phyloP scores from a whole-genome alignment of 83 land plant genomes.

The Isoetes engelmannii region DNA sequence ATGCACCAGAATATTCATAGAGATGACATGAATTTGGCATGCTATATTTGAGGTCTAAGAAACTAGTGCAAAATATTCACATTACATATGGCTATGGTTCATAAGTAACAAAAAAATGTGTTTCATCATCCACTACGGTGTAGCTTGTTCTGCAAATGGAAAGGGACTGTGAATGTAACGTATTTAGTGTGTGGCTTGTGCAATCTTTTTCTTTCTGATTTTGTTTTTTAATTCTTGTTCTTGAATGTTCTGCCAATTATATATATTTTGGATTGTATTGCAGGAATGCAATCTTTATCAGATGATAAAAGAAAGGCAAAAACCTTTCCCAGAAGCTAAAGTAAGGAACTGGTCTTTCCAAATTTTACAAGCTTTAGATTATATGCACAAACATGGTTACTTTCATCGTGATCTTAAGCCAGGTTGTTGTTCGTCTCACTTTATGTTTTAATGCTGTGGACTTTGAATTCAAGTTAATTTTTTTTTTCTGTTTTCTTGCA shows the following conservation, averaged over 20 bases:
- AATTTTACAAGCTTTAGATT: slow-evolving; percentile 59
- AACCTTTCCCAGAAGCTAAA: slow-evolving; percentile 51
- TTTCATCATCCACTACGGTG: no score
- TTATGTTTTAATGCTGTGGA: neutral
- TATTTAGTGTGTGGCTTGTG: no score
- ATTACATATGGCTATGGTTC: no score
- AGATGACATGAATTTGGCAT: no score
- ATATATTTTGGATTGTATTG: slow-evolving; percentile 1
- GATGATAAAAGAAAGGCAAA: slow-evolving; percentile 48
- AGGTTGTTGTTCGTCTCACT: slow-evolving; percentile 27
- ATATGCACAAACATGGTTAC: slow-evolving; percentile 74
- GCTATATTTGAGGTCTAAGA: no score
- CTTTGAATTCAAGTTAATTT: neutral
- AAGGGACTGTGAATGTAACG: no score
- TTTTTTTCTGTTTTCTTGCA: slow-evolving; percentile 17
- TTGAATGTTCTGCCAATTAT: neutral
- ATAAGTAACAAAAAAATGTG: no score
- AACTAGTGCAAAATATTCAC: no score
- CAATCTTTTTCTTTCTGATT: no score
- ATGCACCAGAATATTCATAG: no score
- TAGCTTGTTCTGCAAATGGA: no score
- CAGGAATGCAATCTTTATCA: slow-evolving; percentile 78
- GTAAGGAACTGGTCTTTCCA: slow-evolving; percentile 60
- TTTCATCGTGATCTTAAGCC: slow-evolving; percentile 92
- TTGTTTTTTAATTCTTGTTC: no score